phyloP scores from a whole-genome alignment of 805 yeast species.

The Yamadazyma kitorensis region DNA sequence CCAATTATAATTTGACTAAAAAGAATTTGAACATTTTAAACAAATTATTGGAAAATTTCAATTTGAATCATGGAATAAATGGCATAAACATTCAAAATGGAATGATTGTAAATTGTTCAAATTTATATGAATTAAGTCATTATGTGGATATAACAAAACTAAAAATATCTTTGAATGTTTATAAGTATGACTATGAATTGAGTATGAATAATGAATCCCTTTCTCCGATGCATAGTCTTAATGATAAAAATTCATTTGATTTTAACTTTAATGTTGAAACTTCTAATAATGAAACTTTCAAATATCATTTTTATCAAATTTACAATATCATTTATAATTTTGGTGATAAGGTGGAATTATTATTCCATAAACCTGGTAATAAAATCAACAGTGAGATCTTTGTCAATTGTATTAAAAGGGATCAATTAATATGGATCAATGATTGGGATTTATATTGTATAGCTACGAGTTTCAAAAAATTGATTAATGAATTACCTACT shows the following conservation, averaged over 20 bases:
- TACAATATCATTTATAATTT: constrained; percentile 47
- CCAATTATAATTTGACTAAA: constrained; percentile 50
- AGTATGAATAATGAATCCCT: constrained; percentile 18
- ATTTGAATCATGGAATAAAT: constrained; percentile 1
- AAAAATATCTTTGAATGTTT: constrained; percentile 73
- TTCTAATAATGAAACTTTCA: constrained; percentile 5
- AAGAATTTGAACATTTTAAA: constrained; percentile 27
- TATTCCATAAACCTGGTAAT: constrained; percentile 59
- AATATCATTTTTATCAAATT: constrained; percentile 47
- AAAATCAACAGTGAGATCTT: constrained; percentile 44
- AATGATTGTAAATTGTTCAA: constrained; percentile 41
- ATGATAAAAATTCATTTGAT: not conserved
- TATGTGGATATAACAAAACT: constrained; percentile 72
- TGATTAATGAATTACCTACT: constrained; percentile 55
- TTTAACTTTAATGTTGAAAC: constrained; percentile 1
- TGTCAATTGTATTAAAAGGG: constrained; percentile 48
- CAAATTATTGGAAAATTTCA: constrained; percentile 23
- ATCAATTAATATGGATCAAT: constrained; percentile 50
- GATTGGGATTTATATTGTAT: constrained; percentile 57
- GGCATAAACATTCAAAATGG: constrained; percentile 1
- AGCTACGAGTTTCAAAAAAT: constrained; percentile 44
- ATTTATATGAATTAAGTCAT: constrained; percentile 53
- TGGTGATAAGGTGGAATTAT: constrained; percentile 41
- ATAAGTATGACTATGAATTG: constrained; percentile 60
- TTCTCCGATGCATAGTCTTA: not conserved